Evolutionary conservation across 1,284 basidiomycete species (phyloP), one percentile per base, ranked within the genome.

Genomic region (Neotropicomus parvogracilis): DNA sequence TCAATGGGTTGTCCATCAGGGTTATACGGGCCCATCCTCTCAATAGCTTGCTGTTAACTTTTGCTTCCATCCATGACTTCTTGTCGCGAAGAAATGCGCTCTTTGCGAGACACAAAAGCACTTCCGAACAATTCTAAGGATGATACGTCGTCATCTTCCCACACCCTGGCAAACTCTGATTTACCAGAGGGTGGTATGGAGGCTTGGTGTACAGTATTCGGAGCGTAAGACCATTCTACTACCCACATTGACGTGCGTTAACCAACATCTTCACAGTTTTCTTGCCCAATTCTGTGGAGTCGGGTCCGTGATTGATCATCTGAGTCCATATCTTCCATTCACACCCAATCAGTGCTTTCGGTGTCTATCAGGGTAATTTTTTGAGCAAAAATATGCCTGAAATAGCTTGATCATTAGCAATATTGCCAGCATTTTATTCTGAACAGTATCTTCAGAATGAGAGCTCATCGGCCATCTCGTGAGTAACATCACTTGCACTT

Each of bases 291-390:
- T 67, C 14, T 65, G 62, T 36, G 53, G 54, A 41, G 61, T 37
- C 28, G 66, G 66, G 63, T 62, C 24, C 3, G 63, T 53, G 16
- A 5, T 21, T 1, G 9, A 13, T 4, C 6, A 20, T 19, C 1
- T 10, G 35, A 1, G 3, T 9, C 1, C 17, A 16, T 27, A 3
- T 17, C 6, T 35, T 1, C 19, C 20, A 6, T 31, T 46, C 4
- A 47, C 28, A 16, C 8, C 11, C 33, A 12, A 32, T 11, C 14
- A 67, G 64, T 29, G 26, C 66, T 6, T 65, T 66, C 36, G 66
- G 66, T 17, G 58, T 67, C 35, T 68, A 67, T 48, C 62, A 68
- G 52, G 62, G 78, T 66, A 20, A 14, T 17, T 2, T n/a, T 12
- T 31, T 4, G 6, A 20, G 9, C 3, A 27, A 1, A 17, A 24